Evolutionary conservation across 371 early-diverging fungal genomes (phyloP).

Genomic region (Syncephalastrum monosporum): DNA sequence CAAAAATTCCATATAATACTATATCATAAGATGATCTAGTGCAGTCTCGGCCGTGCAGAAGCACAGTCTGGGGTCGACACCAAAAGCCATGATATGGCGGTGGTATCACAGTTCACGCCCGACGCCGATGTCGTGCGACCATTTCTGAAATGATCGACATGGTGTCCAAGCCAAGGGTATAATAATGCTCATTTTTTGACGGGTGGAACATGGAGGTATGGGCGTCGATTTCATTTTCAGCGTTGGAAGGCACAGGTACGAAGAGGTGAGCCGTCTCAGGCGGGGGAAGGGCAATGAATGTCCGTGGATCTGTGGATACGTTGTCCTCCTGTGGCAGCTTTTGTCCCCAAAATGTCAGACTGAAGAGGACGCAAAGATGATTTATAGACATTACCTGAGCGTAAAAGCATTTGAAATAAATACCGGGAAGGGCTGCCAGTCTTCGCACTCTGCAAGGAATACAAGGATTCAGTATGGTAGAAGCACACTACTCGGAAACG

Average conservation of each 20-base stretch:
- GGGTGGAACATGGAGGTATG: constrained; percentile 62
- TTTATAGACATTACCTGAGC: constrained; percentile 28
- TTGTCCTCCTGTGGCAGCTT: constrained; percentile 23
- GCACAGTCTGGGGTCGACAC: too few relatives aligned
- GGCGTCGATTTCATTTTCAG: constrained; percentile 44
- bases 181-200: constrained; percentile 45
- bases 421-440: constrained; percentile 33
- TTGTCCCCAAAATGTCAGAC: not conserved
- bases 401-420: constrained; percentile 58
- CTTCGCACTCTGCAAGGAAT: constrained; percentile 30
- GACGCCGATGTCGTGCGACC: constrained; percentile 29
- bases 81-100: too few relatives aligned
- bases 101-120: not conserved
- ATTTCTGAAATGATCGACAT: constrained; percentile 41
- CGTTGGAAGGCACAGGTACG: constrained; percentile 26
- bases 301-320: constrained; percentile 25
- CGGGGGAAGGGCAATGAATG: constrained; percentile 52
- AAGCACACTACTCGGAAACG: not conserved
- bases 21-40: too few relatives aligned
- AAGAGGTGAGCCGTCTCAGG: constrained; percentile 33
- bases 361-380: not conserved
- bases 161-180: constrained; percentile 49
- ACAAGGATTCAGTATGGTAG: not conserved
- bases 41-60: too few relatives aligned
- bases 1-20: too few relatives aligned